phyloP scores from a whole-genome alignment of 768 basidiomycete species.

The Termitomyces sp. region DNA sequence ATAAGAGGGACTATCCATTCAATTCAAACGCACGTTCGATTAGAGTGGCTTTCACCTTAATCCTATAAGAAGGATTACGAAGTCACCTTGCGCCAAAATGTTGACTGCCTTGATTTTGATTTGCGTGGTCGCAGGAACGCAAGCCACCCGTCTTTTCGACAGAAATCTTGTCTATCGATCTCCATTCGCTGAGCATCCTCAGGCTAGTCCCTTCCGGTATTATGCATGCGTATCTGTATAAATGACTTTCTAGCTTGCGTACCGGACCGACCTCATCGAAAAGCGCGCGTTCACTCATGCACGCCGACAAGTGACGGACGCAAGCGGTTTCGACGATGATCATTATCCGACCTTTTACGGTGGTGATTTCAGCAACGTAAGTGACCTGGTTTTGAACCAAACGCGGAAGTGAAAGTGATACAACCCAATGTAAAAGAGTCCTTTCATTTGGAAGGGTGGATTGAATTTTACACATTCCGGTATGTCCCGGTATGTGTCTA shows the following conservation, averaged over 20 bases:
- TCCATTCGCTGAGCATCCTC: slow-evolving; percentile 31
- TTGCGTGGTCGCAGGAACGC: background rate
- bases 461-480: background rate
- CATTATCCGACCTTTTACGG: background rate
- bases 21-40: too few species aligned
- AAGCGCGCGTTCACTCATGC: background rate
- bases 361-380: background rate
- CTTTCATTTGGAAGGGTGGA: background rate
- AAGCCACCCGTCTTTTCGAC: slow-evolving; percentile 23
- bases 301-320: slow-evolving; percentile 15
- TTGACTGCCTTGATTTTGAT: background rate
- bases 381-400: background rate
- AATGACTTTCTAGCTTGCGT: background rate
- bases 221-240: background rate
- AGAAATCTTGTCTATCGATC: slow-evolving; percentile 40
- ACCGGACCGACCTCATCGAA: background rate
- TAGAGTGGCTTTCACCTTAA: too few species aligned
- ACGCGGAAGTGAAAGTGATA: background rate
- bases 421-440: background rate
- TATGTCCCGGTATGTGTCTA: background rate
- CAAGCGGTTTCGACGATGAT: background rate
- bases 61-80: too few species aligned
- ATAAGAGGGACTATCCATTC: too few species aligned
- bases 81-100: background rate
- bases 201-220: slow-evolving; percentile 30